A percentile compares a stretch with the other conserved stretches of the same genome.
phyloP scores from a whole-genome alignment of 176 grass and related monocot genomes.

The Cocos nucifera region DNA sequence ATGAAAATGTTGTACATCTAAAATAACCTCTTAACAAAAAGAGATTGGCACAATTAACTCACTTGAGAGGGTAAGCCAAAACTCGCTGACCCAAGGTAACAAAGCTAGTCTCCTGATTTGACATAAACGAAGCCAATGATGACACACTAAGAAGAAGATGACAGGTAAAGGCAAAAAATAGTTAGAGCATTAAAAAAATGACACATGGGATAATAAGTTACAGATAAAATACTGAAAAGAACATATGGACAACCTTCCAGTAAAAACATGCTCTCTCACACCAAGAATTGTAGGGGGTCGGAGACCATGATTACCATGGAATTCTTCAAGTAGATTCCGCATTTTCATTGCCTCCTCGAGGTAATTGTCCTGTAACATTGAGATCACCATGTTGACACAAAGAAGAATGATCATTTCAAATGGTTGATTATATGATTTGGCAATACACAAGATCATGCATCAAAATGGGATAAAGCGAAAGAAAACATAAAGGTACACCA shows the following conservation, averaged over 20 bases:
- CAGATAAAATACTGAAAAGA: conserved; percentile 16
- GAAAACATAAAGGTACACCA: too few species aligned
- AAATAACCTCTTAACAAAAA: neutral
- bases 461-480: too few species aligned
- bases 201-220: conserved; percentile 14
- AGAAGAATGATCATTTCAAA: too few species aligned
- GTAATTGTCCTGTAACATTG: conserved; percentile 67
- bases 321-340: conserved; percentile 97
- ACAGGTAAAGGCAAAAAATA: conserved; percentile 3
- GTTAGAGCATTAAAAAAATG: too few species aligned
- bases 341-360: conserved; percentile 97
- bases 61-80: conserved; percentile 83
- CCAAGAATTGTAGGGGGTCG: conserved; percentile 74
- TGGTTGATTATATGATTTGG: too few species aligned
- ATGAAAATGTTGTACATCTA: too few species aligned
- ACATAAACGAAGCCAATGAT: conserved; percentile 93
- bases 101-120: conserved; percentile 96
- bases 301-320: conserved; percentile 61
- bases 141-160: conserved; percentile 56
- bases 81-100: conserved; percentile 97
- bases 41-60: conserved; percentile 23
- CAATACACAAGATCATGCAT: too few species aligned
- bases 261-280: conserved; percentile 94
- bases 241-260: conserved; percentile 58
- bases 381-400: too few species aligned